These are phyloP conservation scores for Schizothecium vesticola DNA, from an alignment of 495 filamentous ascomycete genomes.

Conservation along the genomic window DNA sequence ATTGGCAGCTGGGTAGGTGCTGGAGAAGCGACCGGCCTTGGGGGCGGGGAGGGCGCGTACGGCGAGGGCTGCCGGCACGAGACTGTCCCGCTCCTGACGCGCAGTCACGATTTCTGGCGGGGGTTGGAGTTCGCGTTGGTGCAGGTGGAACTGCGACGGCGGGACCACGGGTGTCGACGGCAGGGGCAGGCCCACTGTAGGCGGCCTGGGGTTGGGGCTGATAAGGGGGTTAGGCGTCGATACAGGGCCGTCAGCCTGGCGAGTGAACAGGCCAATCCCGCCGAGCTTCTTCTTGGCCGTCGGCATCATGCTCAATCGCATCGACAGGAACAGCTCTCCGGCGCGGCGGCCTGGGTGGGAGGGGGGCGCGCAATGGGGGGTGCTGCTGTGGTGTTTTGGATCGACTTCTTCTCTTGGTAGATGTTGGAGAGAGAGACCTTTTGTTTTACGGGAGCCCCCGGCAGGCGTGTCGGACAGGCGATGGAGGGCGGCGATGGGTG, in stretches of 20 bases:
- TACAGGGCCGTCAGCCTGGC: constrained; percentile 17
- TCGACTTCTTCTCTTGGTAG: constrained; percentile 16
- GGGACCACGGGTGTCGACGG: constrained; percentile 13
- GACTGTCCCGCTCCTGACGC: constrained; percentile 9
- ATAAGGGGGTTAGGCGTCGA: not conserved
- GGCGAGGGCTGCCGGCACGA: constrained; percentile 13
- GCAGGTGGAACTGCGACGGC: constrained; percentile 5
- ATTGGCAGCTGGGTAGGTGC: constrained; percentile 14
- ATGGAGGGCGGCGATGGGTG: constrained; percentile 6
- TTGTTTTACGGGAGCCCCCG: constrained; percentile 3
- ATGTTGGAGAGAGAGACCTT: constrained; percentile 20
- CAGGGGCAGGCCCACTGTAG: constrained; percentile 23
- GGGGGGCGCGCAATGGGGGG: not conserved
- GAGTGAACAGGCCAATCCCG: constrained; percentile 25
- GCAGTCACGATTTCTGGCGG: constrained; percentile 25
- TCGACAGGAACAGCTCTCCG: constrained; percentile 5
- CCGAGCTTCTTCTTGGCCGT: constrained; percentile 32
- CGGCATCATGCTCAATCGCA: constrained; percentile 32
- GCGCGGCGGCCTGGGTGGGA: not conserved
- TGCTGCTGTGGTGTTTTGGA: not conserved
- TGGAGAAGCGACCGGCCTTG: constrained; percentile 15
- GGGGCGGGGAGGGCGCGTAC: constrained; percentile 22
- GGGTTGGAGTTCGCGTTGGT: constrained; percentile 18
- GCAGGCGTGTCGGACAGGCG: constrained; percentile 5
- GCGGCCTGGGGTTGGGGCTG: constrained; percentile 18